phyloP scores from a whole-genome alignment of 2,329 filamentous ascomycete species.

The Leptographium lundbergii region DNA sequence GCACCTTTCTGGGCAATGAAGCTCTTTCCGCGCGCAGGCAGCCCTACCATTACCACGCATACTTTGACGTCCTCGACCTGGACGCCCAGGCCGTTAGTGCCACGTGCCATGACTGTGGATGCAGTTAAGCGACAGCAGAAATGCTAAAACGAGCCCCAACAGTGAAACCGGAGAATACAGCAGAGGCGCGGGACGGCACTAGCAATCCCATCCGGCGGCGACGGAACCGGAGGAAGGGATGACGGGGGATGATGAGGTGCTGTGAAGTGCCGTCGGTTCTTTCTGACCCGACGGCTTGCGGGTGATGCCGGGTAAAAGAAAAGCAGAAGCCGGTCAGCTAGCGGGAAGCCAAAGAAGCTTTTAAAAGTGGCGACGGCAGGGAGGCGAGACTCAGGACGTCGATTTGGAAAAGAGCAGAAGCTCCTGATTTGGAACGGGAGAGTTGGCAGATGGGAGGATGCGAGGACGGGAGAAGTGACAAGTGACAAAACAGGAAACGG shows the following conservation, averaged over 20 bases:
- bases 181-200: background rate
- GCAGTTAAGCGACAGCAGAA: background rate
- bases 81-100: slow-evolving; percentile 55
- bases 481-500: background rate
- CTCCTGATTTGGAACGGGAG: background rate
- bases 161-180: background rate
- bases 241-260: background rate
- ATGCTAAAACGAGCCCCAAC: too few relatives aligned
- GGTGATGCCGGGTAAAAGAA: slow-evolving; percentile 9
- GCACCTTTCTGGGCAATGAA: slow-evolving; percentile 93
- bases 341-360: background rate
- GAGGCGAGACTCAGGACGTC: background rate
- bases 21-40: slow-evolving; percentile 92
- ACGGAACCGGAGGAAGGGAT: background rate
- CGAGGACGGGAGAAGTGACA: background rate
- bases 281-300: slow-evolving; percentile 5
- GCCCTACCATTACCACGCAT: slow-evolving; percentile 96
- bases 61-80: slow-evolving; percentile 94
- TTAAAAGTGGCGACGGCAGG: background rate
- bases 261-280: background rate
- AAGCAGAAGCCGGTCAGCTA: background rate
- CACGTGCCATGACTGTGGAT: slow-evolving; percentile 28
- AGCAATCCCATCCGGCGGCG: background rate
- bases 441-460: background rate
- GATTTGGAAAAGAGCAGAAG: background rate